phyloP scores from a whole-genome alignment of 176 grass and related monocot genomes.

The Bothriochloa decipiens region DNA sequence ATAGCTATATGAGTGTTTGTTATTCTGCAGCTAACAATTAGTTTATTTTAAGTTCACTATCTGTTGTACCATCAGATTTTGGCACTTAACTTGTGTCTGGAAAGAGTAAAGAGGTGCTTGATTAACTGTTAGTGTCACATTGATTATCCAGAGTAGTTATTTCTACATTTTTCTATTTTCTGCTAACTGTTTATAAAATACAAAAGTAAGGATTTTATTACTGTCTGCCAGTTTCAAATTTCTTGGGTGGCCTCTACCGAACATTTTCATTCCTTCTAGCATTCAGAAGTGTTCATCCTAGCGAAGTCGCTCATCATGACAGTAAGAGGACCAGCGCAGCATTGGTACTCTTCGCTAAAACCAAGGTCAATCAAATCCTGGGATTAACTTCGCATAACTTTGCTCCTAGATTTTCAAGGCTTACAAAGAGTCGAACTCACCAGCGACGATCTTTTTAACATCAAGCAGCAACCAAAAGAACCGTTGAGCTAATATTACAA shows the following conservation, averaged over 20 bases:
- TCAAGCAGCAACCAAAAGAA: too few relatives aligned
- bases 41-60: background rate
- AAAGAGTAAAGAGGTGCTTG: background rate
- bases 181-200: background rate
- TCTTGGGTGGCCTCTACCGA: background rate
- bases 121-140: background rate
- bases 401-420: too few relatives aligned
- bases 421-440: too few relatives aligned
- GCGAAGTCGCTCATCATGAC: too few relatives aligned
- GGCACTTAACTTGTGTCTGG: background rate
- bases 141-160: background rate
- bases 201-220: background rate
- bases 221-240: background rate
- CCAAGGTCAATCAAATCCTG: too few relatives aligned
- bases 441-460: too few relatives aligned
- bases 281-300: background rate
- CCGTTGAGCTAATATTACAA: too few relatives aligned
- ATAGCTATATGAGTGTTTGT: background rate
- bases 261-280: background rate
- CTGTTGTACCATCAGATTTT: background rate
- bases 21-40: slow-evolving; percentile 17
- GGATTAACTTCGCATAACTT: too few relatives aligned
- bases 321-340: too few relatives aligned
- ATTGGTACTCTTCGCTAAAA: too few relatives aligned
- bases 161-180: background rate